Conservation (phyloP, 495 filamentous ascomycete genomes). For the Opeltia flavorubescens region DNA sequence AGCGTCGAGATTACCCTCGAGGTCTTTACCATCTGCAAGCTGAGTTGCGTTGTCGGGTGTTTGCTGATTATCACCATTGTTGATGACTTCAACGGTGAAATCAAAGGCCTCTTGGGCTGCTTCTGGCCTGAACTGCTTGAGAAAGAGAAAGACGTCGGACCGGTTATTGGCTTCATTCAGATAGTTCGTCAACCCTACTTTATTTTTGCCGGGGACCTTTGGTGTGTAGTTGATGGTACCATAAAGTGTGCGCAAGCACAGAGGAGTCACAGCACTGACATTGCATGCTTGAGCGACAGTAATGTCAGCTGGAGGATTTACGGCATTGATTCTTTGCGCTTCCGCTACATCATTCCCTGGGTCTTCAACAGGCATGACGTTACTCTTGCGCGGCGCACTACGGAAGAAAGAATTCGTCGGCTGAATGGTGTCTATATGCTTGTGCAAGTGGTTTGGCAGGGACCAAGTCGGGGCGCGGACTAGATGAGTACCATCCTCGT, state of each 20-base stretch:
- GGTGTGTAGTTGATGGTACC: slow-evolving; percentile 36
- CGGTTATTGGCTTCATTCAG: slow-evolving; percentile 34
- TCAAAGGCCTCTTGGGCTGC: slow-evolving; percentile 25
- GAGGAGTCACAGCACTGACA: slow-evolving; percentile 33
- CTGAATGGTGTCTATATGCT: slow-evolving; percentile 49
- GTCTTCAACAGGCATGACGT: slow-evolving; percentile 5
- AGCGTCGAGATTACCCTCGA: slow-evolving; percentile 33
- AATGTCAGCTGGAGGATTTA: slow-evolving; percentile 13
- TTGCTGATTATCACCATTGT: slow-evolving; percentile 25
- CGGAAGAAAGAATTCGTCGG: slow-evolving; percentile 52
- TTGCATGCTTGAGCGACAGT: slow-evolving; percentile 32
- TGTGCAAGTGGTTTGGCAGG: slow-evolving; percentile 36
- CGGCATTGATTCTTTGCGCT: slow-evolving; percentile 15
- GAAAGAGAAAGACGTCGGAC: slow-evolving; percentile 33
- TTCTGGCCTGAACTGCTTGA: slow-evolving; percentile 34
- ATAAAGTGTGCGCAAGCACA: slow-evolving; percentile 41
- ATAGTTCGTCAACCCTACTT: slow-evolving; percentile 35
- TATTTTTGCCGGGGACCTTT: slow-evolving; percentile 26
- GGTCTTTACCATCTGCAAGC: slow-evolving; percentile 13
- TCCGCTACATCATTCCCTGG: slow-evolving; percentile 4
- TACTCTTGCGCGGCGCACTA: slow-evolving; percentile 5
- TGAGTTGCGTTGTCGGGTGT: slow-evolving; percentile 20
- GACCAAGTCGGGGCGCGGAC: slow-evolving; percentile 34
- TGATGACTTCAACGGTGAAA: slow-evolving; percentile 30
- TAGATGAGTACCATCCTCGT: slow-evolving; percentile 24